Conservation (phyloP, 108 stramenopile species). For the Nitzschia sp. region DNA sequence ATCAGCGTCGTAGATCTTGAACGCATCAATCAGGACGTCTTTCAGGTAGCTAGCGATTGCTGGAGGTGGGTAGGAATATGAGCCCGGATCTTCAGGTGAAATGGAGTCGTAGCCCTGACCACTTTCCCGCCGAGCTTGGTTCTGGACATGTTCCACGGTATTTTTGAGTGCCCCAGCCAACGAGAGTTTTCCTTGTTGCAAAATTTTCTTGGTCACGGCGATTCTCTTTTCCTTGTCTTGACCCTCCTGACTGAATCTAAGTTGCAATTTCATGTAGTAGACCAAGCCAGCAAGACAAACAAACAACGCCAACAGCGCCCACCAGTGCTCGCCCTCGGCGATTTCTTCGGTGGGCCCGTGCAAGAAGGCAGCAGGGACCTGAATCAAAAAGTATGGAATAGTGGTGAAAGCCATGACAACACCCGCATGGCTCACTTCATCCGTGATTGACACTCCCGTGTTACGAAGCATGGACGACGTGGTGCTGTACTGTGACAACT, state of each 20-base stretch:
- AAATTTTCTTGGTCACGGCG: constrained; percentile 65
- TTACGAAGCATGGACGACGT: constrained; percentile 18
- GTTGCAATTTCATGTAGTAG: constrained; percentile 72
- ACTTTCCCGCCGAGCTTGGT: background rate
- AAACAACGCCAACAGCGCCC: constrained; percentile 62
- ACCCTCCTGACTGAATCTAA: constrained; percentile 56
- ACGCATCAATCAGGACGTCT: constrained; percentile 79
- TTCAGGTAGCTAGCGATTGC: constrained; percentile 53
- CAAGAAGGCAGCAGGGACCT: constrained; percentile 76
- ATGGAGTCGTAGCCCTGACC: constrained; percentile 25
- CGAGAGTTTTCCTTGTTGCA: constrained; percentile 62
- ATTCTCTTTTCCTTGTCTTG: constrained; percentile 65
- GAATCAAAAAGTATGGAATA: constrained; percentile 88
- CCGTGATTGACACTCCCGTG: constrained; percentile 70
- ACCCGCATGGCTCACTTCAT: constrained; percentile 65
- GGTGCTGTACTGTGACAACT: constrained; percentile 28
- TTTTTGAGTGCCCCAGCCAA: constrained; percentile 64
- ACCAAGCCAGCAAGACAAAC: constrained; percentile 70
- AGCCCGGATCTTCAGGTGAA: constrained; percentile 1
- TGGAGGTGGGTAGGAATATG: constrained; percentile 23
- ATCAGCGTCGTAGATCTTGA: constrained; percentile 81
- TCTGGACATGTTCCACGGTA: constrained; percentile 28
- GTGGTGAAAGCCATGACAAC: constrained; percentile 83
- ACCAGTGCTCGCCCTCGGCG: constrained; percentile 73
- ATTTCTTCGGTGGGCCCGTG: constrained; percentile 60